Conservation (phyloP, 2,329 filamentous ascomycete genomes). For the Calonectria naviculata region DNA sequence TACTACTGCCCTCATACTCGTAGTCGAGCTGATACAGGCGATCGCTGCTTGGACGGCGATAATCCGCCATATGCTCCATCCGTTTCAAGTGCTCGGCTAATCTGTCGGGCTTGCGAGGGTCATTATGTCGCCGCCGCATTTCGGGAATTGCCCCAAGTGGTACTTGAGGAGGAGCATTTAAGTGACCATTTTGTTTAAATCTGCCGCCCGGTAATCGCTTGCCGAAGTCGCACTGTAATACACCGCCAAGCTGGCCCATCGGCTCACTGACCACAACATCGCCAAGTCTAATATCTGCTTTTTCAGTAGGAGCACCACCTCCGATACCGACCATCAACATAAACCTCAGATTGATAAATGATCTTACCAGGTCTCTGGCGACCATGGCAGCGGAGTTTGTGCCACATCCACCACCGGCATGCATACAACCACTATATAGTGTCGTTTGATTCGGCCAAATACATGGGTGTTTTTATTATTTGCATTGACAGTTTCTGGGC, state of each 20-base stretch:
- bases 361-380: slow-evolving; percentile 3
- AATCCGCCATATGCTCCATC: neutral
- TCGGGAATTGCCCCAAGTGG: neutral
- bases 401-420: slow-evolving; percentile 3
- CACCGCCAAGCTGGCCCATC: neutral
- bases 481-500: neutral
- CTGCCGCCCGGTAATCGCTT: neutral
- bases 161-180: slow-evolving; percentile 12
- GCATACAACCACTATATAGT: slow-evolving; percentile 11
- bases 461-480: neutral
- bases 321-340: slow-evolving; percentile 27
- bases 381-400: neutral
- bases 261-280: slow-evolving; percentile 25
- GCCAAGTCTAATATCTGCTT: slow-evolving; percentile 23
- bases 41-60: neutral
- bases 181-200: neutral
- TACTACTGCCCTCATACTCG: neutral
- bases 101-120: neutral
- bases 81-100: neutral
- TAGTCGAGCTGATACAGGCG: neutral
- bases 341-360: slow-evolving; percentile 10
- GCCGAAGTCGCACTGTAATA: slow-evolving; percentile 13
- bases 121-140: neutral
- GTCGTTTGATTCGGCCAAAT: neutral
- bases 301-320: slow-evolving; percentile 15